phyloP scores from a whole-genome alignment of 345 rosid genomes.

The Citrus sinensis region DNA sequence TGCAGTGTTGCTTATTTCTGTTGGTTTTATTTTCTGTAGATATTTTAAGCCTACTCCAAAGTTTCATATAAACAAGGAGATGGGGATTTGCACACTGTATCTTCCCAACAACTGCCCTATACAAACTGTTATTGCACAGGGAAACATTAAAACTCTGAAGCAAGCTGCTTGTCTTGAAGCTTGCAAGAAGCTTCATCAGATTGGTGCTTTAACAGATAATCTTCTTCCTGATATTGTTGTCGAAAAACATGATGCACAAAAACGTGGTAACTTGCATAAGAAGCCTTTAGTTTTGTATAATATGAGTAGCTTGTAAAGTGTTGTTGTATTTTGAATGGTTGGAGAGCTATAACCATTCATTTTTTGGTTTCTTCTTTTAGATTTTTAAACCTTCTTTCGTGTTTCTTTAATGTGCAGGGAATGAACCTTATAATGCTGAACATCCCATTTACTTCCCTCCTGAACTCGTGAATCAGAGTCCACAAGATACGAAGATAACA shows the following conservation, averaged over 20 bases:
- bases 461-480: conserved; percentile 45
- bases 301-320: neutral
- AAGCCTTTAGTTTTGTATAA: neutral
- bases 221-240: conserved; percentile 71
- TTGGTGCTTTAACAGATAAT: conserved; percentile 76
- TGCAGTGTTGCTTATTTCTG: neutral
- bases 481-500: conserved; percentile 8
- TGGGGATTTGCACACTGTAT: conserved; percentile 39
- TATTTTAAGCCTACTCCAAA: conserved; percentile 79
- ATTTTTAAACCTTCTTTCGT: neutral
- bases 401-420: conserved; percentile 35
- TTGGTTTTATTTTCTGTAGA: conserved; percentile 29
- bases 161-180: conserved; percentile 82
- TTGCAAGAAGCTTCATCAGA: conserved; percentile 61
- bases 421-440: conserved; percentile 38
- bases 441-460: conserved; percentile 70
- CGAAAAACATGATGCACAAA: conserved; percentile 47
- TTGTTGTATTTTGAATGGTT: neutral
- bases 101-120: conserved; percentile 77
- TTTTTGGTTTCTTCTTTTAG: neutral
- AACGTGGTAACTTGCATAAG: conserved; percentile 29
- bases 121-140: conserved; percentile 35
- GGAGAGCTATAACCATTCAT: neutral
- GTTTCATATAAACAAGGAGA: conserved; percentile 45
- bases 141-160: conserved; percentile 38